phyloP scores from a whole-genome alignment of 805 yeast genomes.

The Cyberlindnera euphorbiiphila region DNA sequence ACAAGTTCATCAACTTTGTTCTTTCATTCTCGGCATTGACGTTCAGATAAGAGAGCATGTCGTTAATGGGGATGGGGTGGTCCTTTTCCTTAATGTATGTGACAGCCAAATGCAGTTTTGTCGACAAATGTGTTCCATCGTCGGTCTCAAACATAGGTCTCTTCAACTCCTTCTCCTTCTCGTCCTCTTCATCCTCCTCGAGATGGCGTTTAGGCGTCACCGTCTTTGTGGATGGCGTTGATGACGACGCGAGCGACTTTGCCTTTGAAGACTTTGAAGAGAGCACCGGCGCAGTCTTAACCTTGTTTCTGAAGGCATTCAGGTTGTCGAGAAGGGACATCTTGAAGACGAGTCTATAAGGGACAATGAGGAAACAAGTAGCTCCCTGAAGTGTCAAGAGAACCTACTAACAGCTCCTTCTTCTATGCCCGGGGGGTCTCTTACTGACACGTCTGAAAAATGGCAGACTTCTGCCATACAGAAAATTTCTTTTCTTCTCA shows the following conservation, averaged over 20 bases:
- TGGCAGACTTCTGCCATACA: background rate
- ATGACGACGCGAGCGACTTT: slow-evolving; percentile 26
- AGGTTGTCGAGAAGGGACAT: slow-evolving; percentile 46
- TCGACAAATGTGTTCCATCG: slow-evolving; percentile 60
- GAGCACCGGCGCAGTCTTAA: slow-evolving; percentile 55
- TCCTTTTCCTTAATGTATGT: slow-evolving; percentile 77
- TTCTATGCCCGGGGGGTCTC: too few species aligned
- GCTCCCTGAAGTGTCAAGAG: too few species aligned
- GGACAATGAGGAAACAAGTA: too few species aligned
- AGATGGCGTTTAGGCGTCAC: slow-evolving; percentile 14
- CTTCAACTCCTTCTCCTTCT: slow-evolving; percentile 23
- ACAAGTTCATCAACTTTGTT: slow-evolving; percentile 63
- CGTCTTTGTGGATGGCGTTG: slow-evolving; percentile 19
- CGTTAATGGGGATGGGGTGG: slow-evolving; percentile 61
- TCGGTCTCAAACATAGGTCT: slow-evolving; percentile 30
- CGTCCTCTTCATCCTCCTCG: slow-evolving; percentile 25
- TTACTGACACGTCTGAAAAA: background rate
- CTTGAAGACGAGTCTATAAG: too few species aligned
- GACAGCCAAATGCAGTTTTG: slow-evolving; percentile 86
- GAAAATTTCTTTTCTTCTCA: background rate
- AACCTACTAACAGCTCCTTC: too few species aligned
- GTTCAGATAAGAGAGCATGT: slow-evolving; percentile 63
- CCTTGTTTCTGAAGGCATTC: slow-evolving; percentile 60
- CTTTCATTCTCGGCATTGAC: slow-evolving; percentile 44
- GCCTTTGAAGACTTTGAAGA: slow-evolving; percentile 25